Evolutionary conservation across 2,329 filamentous ascomycete species (phyloP).

Genomic region (Hortaea werneckii): DNA sequence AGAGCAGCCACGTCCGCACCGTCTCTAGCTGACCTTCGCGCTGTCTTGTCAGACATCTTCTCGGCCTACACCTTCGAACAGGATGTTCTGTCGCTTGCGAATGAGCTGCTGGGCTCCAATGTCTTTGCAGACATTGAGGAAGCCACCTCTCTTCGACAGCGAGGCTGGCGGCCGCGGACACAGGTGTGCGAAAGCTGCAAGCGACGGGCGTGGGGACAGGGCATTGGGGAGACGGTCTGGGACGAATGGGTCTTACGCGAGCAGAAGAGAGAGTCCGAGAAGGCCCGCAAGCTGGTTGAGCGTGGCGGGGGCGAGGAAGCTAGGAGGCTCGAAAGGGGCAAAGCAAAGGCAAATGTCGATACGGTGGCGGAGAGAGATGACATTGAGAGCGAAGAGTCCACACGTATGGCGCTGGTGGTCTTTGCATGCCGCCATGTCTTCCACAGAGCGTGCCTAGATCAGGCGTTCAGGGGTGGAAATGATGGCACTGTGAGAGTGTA

Average conservation of each 20-base stretch:
- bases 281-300: slow-evolving; percentile 31
- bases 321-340: slow-evolving; percentile 39
- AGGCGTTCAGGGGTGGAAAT: slow-evolving; percentile 12
- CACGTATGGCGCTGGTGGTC: slow-evolving; percentile 45
- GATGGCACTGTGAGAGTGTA: slow-evolving; percentile 13
- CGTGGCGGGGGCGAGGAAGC: slow-evolving; percentile 25
- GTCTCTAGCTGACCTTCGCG: slow-evolving; percentile 74
- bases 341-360: slow-evolving; percentile 39
- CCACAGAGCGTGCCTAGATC: slow-evolving; percentile 58
- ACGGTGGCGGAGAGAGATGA: slow-evolving; percentile 27
- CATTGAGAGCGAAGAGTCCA: slow-evolving; percentile 34
- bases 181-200: slow-evolving; percentile 84
- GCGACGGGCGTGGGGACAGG: slow-evolving; percentile 77
- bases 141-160: slow-evolving; percentile 63
- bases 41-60: slow-evolving; percentile 81
- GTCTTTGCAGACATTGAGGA: slow-evolving; percentile 74
- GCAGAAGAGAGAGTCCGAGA: slow-evolving; percentile 33
- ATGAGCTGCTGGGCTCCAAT: slow-evolving; percentile 76
- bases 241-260: slow-evolving; percentile 64
- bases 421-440: slow-evolving; percentile 63
- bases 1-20: slow-evolving; percentile 73
- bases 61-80: slow-evolving; percentile 93
- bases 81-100: slow-evolving; percentile 75
- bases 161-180: slow-evolving; percentile 79
- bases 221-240: slow-evolving; percentile 66